phyloP scores from a whole-genome alignment of 2,329 filamentous ascomycete species.

The Xylariaceae sp. region DNA sequence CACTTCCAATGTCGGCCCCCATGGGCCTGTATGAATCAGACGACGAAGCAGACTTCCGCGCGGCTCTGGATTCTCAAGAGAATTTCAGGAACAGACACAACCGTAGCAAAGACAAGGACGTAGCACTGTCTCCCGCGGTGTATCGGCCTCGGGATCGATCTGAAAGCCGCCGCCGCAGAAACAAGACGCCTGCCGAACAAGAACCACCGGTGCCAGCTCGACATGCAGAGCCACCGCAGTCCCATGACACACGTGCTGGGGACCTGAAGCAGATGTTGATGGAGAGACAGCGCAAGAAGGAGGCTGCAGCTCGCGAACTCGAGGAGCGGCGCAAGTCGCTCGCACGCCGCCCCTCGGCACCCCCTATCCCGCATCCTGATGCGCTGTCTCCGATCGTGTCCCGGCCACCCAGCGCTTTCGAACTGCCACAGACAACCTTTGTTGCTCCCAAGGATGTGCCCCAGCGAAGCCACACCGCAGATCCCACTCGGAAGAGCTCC shows the following conservation, averaged over 20 bases:
- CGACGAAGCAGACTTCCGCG: conserved; percentile 56
- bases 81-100: conserved; percentile 48
- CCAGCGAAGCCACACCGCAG: conserved; percentile 57
- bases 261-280: conserved; percentile 50
- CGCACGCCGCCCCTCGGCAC: conserved; percentile 70
- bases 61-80: conserved; percentile 46
- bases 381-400: conserved; percentile 36
- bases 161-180: conserved; percentile 29
- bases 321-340: conserved; percentile 82
- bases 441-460: conserved; percentile 36
- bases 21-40: conserved; percentile 49
- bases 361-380: conserved; percentile 69
- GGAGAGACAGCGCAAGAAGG: conserved; percentile 60
- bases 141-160: conserved; percentile 28
- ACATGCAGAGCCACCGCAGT: conserved; percentile 9
- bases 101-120: conserved; percentile 38
- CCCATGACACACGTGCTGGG: conserved; percentile 33
- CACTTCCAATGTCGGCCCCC: conserved; percentile 63
- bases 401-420: conserved; percentile 28
- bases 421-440: conserved; percentile 36
- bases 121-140: conserved; percentile 23
- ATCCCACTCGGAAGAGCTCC: conserved; percentile 45
- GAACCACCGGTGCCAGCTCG: conserved; percentile 24
- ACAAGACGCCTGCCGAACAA: conserved; percentile 21
- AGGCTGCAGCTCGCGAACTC: conserved; percentile 73